Evolutionary conservation across 225 moss, liverwort and hornwort genomes (phyloP), one percentile per base, ranked within the genome.

Genomic region (Physcomitrium patens): DNA sequence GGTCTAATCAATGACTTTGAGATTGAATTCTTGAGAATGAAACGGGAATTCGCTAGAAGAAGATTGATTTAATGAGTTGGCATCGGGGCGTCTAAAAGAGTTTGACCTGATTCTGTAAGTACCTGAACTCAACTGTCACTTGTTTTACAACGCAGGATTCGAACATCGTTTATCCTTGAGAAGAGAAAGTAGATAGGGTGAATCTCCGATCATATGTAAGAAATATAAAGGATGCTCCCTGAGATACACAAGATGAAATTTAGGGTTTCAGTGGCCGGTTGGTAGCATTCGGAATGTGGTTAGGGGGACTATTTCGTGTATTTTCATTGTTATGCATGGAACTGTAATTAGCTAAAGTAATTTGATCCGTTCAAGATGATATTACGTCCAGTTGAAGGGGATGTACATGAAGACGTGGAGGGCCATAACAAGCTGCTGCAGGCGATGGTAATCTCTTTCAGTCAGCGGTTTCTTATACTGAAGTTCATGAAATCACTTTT

Each of bases 361-460:
- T 22, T 42, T 53, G 43, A 70, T 26, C 17, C n/a, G 59, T 42
- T 22, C 9, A 46, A 42, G 73, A 43, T 63, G 53, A 58, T 65
- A 41, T 16, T 79, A 6, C 3, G 5, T 84, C 63, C 75, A 89
- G 85, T 79, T 91, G 78, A 93, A 64, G 64, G 86, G n/a, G 91
- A 91, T 62, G 91, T 93, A 59, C 89, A 93, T 67, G 87, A 87
- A 56, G 93, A 93, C 79, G 93, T 91, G 58, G 86, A 87, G 66
- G 79, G 77, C 71, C 91, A 93, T 56, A 93, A 91, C 61, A 83
- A 89, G 55, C 64, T 93, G 76, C 85, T 89, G 28, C 89, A 87
- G 58, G 79, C 87, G 73, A 91, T 93, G 93, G 87, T 89, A 87
- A 37, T 41, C 23, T 48, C 23, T 42, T 73, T 52, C 45, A 27